Conservation (phyloP, 176 grass and related monocot genomes). For the Triticum turgidum region DNA sequence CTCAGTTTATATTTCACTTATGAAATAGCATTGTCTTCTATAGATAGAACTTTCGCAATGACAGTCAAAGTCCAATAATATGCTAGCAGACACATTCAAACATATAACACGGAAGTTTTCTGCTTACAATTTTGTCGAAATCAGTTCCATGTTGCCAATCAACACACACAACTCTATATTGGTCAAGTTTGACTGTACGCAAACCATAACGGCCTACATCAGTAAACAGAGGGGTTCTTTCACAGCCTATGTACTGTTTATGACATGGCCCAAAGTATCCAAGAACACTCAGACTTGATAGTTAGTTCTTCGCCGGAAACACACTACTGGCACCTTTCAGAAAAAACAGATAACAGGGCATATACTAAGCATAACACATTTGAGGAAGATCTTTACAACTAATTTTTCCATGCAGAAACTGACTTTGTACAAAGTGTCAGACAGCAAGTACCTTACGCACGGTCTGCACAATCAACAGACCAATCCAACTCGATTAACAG, state of each 20-base stretch:
- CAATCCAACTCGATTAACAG: neutral
- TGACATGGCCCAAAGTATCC: neutral
- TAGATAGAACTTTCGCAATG: neutral
- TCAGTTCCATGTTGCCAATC: neutral
- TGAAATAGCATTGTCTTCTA: neutral
- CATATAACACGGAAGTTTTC: neutral
- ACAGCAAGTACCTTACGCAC: neutral
- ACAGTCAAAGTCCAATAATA: neutral
- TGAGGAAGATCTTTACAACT: neutral
- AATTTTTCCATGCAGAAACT: constrained; percentile 22
- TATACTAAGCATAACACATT: neutral
- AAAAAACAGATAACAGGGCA: neutral
- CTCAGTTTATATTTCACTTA: neutral
- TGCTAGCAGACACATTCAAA: neutral
- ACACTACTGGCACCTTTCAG: neutral
- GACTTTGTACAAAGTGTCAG: neutral
- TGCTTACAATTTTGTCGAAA: neutral
- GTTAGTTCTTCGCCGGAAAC: too few relatives aligned
- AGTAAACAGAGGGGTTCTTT: neutral
- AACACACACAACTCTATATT: neutral
- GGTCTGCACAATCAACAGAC: neutral
- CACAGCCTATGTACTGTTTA: neutral
- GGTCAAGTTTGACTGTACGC: neutral
- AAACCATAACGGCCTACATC: neutral
- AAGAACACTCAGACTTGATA: neutral